Evolutionary conservation across 2,329 filamentous ascomycete genomes (phyloP).

Genomic region (Alternaria dauci): DNA sequence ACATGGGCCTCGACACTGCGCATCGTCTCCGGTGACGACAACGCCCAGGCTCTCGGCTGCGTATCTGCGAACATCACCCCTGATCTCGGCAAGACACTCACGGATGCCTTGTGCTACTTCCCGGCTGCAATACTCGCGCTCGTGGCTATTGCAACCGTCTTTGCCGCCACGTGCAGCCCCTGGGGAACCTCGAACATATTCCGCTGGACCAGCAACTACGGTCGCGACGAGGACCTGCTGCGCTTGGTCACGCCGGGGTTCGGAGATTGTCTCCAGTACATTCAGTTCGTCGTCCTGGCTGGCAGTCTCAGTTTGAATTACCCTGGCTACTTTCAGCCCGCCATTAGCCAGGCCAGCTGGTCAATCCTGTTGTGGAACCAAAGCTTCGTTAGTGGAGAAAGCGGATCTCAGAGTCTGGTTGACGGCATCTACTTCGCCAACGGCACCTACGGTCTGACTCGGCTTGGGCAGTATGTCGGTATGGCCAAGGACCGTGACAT

Average conservation of each 20-base stretch:
- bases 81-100: conserved; percentile 73
- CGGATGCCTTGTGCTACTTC: conserved; percentile 75
- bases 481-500: conserved; percentile 79
- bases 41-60: conserved; percentile 74
- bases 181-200: conserved; percentile 94
- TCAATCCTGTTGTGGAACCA: conserved; percentile 92
- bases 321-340: conserved; percentile 93
- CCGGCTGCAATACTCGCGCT: conserved; percentile 80
- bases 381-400: conserved; percentile 77
- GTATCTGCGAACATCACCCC: conserved; percentile 85
- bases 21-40: conserved; percentile 76
- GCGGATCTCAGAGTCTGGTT: conserved; percentile 71
- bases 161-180: conserved; percentile 87
- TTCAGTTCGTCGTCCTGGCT: conserved; percentile 89
- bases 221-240: conserved; percentile 88
- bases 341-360: conserved; percentile 87
- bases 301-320: conserved; percentile 89
- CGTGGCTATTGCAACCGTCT: conserved; percentile 81
- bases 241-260: conserved; percentile 95
- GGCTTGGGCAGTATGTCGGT: conserved; percentile 81
- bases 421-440: conserved; percentile 90
- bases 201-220: conserved; percentile 97
- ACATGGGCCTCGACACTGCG: conserved; percentile 78
- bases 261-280: conserved; percentile 94
- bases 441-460: conserved; percentile 79